Percentiles rank a stretch among this genome's conserved stretches.
These are phyloP conservation scores for Backusella luteola DNA, from an alignment of 192 early-diverging fungal genomes.

Conservation along the genomic window DNA sequence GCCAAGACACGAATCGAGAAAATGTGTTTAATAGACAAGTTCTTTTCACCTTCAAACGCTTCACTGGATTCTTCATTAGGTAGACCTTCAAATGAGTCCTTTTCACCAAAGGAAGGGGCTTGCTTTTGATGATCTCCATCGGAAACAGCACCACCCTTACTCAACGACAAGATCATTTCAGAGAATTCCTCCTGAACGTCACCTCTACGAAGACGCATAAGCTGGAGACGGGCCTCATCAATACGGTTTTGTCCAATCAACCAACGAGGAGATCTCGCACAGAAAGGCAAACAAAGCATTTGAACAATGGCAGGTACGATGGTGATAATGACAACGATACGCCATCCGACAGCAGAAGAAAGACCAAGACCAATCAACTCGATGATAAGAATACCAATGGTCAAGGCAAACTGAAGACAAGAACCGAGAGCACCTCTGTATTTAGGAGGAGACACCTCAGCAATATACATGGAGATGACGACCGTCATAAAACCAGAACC, in stretches of 20 bases:
- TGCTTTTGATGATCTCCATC: constrained; percentile 6
- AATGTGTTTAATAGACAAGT: constrained; percentile 28
- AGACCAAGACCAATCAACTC: constrained; percentile 39
- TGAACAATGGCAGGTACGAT: constrained; percentile 54
- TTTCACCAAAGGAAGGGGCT: background rate
- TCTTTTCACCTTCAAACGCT: constrained; percentile 7
- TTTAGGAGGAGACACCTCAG: constrained; percentile 46
- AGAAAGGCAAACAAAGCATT: constrained; percentile 54
- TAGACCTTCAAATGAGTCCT: constrained; percentile 9
- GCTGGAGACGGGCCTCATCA: constrained; percentile 56
- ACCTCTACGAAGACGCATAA: constrained; percentile 54
- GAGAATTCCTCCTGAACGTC: constrained; percentile 59
- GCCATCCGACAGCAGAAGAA: constrained; percentile 43
- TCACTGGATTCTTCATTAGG: background rate
- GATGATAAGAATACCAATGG: constrained; percentile 52
- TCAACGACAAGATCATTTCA: constrained; percentile 35
- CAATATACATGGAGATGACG: constrained; percentile 55
- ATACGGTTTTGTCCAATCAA: constrained; percentile 53
- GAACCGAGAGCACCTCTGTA: constrained; percentile 49
- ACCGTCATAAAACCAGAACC: constrained; percentile 58
- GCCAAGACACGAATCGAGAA: constrained; percentile 27
- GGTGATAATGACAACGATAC: constrained; percentile 49
- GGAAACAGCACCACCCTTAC: constrained; percentile 15
- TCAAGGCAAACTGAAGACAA: constrained; percentile 52
- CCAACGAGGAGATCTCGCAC: constrained; percentile 68